Evolutionary conservation across 306 rosid genomes (phyloP), one percentile per base, ranked within the genome.

Genomic region (Chamaecrista fasciculata): DNA sequence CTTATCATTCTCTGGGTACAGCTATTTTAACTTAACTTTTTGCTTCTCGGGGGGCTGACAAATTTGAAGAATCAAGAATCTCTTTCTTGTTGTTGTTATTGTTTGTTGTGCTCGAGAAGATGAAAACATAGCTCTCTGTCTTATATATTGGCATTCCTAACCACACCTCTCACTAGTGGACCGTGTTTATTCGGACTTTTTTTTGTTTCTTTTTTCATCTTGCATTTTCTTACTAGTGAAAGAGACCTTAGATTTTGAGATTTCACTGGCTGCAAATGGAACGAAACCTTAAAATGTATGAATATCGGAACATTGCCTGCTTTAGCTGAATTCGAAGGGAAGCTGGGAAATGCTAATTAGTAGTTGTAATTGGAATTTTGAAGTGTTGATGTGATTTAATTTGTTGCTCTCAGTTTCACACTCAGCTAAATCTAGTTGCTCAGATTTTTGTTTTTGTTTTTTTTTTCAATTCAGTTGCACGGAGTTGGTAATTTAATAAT

Each of bases 11-110:
- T 20, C 31, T 11, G 20, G 26, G 10, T 46, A 55, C 4, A 36
- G 55, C 4, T 67, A 61, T 59, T 77, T 67, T 78, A 16, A 23
- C 65, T 59, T 59, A 40, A 39, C 66, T 11, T 43, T 39, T 44
- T 64, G 0, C 42, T 5, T 50, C 23, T 74, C n/a, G 6, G 18
- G 56, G 43, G 64, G n/a, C n/a, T n/a, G n/a, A n/a, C n/a, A n/a
- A n/a, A n/a, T n/a, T n/a, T n/a, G 11, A n/a, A n/a, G n/a, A 8
- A 4, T 75, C 33, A 3, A 50, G 8, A 16, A 16, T 11, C 21
- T 42, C 18, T 46, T 39, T 55, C 28, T 57, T 46, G 14, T 16
- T 48, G 37, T 72, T 80, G 12, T 28, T 16, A 20, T 4, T 42
- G 24, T 66, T 73, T 57, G 65, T 34, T 57, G 11, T 58, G 62